These are phyloP conservation scores for Fusarium kyushuense DNA, from an alignment of 2,329 filamentous ascomycete species.

Conservation along the genomic window DNA sequence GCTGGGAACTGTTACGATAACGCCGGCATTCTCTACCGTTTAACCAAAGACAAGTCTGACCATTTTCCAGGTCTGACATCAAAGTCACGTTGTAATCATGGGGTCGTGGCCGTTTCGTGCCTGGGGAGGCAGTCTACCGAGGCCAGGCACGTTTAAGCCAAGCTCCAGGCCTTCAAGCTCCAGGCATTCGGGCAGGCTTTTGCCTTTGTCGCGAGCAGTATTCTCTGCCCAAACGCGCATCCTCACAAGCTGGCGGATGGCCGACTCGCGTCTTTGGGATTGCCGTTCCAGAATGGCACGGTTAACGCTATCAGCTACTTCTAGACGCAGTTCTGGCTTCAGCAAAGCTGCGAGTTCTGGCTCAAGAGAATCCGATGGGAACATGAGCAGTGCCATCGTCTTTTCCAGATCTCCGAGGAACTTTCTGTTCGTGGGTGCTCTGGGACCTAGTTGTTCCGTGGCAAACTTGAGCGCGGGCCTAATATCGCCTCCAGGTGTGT, in stretches of 20 bases:
- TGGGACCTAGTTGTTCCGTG: slow-evolving; percentile 85
- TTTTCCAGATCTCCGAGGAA: slow-evolving; percentile 90
- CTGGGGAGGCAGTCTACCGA: slow-evolving; percentile 35
- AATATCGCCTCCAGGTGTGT: slow-evolving; percentile 76
- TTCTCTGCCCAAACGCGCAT: slow-evolving; percentile 88
- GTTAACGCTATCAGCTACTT: slow-evolving; percentile 91
- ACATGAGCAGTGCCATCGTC: slow-evolving; percentile 93
- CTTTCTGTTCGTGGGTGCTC: slow-evolving; percentile 82
- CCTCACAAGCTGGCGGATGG: slow-evolving; percentile 83
- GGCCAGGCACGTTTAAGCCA: slow-evolving; percentile 55
- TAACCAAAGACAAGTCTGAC: slow-evolving; percentile 32
- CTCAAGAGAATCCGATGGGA: slow-evolving; percentile 82
- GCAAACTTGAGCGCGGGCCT: slow-evolving; percentile 86
- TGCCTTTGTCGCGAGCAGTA: slow-evolving; percentile 59
- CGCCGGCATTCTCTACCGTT: slow-evolving; percentile 24
- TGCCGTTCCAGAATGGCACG: slow-evolving; percentile 84
- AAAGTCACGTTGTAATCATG: slow-evolving; percentile 64
- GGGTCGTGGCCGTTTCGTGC: slow-evolving; percentile 60
- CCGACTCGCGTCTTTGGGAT: slow-evolving; percentile 79
- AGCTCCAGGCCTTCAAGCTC: slow-evolving; percentile 55
- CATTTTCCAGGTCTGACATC: slow-evolving; percentile 14
- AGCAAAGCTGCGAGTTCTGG: slow-evolving; percentile 81
- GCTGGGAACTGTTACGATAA: slow-evolving; percentile 22
- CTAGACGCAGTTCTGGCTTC: slow-evolving; percentile 80
- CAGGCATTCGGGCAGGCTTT: slow-evolving; percentile 51